Evolutionary conservation across 2,329 filamentous ascomycete genomes (phyloP).

Genomic region (Thermothelomyces thermophilus): DNA sequence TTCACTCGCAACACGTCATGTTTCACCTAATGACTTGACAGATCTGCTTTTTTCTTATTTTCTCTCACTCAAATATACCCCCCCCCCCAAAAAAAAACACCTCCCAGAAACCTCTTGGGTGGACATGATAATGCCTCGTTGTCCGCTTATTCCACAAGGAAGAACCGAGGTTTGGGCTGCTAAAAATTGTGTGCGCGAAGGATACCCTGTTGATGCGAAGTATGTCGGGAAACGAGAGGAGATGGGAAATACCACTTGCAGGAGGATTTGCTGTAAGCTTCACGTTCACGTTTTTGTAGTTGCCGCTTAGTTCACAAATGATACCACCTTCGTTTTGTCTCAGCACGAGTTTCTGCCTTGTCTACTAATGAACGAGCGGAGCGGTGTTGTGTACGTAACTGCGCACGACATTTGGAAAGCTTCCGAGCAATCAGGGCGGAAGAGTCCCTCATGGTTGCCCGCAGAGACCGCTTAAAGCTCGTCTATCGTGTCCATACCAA

Average conservation of each 20-base stretch:
- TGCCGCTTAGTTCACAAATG: not conserved
- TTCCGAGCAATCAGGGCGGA: too few relatives aligned
- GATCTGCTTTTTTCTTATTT: not conserved
- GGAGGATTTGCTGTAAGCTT: not conserved
- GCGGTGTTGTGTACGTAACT: too few relatives aligned
- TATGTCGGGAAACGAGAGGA: too few relatives aligned
- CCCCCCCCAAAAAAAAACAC: not conserved
- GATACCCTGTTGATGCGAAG: not conserved
- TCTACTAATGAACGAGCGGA: too few relatives aligned
- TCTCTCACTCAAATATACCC: not conserved
- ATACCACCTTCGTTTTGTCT: constrained; percentile 9
- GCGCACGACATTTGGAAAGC: too few relatives aligned
- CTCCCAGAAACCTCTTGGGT: not conserved
- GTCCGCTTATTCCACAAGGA: not conserved
- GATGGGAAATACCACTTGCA: not conserved
- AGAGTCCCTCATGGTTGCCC: too few relatives aligned
- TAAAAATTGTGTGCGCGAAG: not conserved
- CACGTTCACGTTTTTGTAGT: not conserved
- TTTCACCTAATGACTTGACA: too few relatives aligned
- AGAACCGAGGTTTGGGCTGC: not conserved
- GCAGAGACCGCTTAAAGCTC: too few relatives aligned
- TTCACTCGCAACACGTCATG: too few relatives aligned
- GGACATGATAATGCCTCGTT: not conserved
- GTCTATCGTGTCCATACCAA: too few relatives aligned
- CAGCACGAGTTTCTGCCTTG: not conserved